Percentiles rank a stretch among this genome's conserved stretches.
These are phyloP conservation scores for Brassica nigra DNA, from an alignment of 345 rosid species.

Conservation along the genomic window DNA sequence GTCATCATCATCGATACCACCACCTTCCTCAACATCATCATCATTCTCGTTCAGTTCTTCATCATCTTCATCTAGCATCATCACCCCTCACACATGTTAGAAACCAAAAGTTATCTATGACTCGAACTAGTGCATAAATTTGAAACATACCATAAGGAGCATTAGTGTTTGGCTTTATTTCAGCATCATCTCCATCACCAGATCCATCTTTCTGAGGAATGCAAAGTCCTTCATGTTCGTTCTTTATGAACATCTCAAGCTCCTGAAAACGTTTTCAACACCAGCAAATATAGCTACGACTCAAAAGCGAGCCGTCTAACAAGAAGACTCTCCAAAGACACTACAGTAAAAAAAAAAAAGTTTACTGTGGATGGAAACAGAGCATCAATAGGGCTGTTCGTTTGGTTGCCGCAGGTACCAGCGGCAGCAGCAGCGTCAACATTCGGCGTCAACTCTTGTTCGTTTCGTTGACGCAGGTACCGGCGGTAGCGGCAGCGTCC, in stretches of 20 bases:
- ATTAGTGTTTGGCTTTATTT: neutral
- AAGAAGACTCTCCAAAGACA: neutral
- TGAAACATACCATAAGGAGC: neutral
- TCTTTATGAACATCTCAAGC: neutral
- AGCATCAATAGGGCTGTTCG: too few relatives aligned
- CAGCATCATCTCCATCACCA: neutral
- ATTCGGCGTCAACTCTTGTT: too few relatives aligned
- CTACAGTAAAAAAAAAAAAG: too few relatives aligned
- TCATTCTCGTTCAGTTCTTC: slow-evolving; percentile 15
- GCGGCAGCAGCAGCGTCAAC: too few relatives aligned
- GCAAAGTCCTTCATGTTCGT: neutral
- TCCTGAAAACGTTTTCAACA: neutral
- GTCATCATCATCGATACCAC: neutral
- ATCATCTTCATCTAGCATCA: slow-evolving; percentile 8
- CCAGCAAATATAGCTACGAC: neutral
- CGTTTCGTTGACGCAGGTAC: too few relatives aligned
- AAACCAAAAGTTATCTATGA: neutral
- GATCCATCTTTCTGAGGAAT: neutral
- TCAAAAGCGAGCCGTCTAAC: neutral
- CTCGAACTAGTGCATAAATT: neutral
- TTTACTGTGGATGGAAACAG: neutral
- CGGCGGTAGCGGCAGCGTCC: too few relatives aligned
- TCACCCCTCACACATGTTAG: neutral
- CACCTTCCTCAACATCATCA: slow-evolving; percentile 1
- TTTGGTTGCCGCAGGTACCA: too few relatives aligned